These are phyloP conservation scores for Aspergillus texensis DNA, from an alignment of 2,329 filamentous ascomycete genomes.

Conservation along the genomic window DNA sequence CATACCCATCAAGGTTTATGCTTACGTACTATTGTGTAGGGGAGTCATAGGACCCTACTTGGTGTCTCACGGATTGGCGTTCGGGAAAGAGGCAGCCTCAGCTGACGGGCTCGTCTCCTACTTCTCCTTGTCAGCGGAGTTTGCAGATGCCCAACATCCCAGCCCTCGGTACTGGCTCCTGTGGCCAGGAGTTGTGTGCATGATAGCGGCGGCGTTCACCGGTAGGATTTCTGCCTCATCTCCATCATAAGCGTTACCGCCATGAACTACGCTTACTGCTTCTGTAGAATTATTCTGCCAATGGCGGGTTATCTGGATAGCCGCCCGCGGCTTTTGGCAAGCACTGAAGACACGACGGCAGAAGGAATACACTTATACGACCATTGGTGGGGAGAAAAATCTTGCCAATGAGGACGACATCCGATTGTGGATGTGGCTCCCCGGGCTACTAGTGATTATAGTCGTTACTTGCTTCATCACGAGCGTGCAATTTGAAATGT, in stretches of 20 bases:
- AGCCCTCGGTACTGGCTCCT: constrained; percentile 10
- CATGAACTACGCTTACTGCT: not conserved
- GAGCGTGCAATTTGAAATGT: constrained; percentile 4
- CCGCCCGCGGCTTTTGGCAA: not conserved
- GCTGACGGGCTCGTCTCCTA: constrained; percentile 6
- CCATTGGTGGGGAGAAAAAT: not conserved
- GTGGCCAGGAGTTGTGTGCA: constrained; percentile 9
- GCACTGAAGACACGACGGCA: not conserved
- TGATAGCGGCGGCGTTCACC: constrained; percentile 2
- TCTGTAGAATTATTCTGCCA: constrained; percentile 8
- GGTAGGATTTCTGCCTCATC: not conserved
- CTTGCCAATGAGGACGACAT: not conserved
- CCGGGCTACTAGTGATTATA: not conserved
- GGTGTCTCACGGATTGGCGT: constrained; percentile 4
- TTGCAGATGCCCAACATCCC: constrained; percentile 7
- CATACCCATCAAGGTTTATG: not conserved
- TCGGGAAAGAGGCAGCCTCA: not conserved
- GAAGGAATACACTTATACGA: not conserved
- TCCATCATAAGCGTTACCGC: not conserved
- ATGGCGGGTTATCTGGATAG: constrained; percentile 7
- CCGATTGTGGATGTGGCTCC: constrained; percentile 8
- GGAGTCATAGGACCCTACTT: constrained; percentile 7
- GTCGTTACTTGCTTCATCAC: not conserved
- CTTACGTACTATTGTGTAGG: not conserved
- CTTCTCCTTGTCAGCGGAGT: constrained; percentile 5